Percentiles rank a stretch among this genome's conserved stretches.
Evolutionary conservation across 306 rosid species (phyloP).

Genomic region (Rosa persica): DNA sequence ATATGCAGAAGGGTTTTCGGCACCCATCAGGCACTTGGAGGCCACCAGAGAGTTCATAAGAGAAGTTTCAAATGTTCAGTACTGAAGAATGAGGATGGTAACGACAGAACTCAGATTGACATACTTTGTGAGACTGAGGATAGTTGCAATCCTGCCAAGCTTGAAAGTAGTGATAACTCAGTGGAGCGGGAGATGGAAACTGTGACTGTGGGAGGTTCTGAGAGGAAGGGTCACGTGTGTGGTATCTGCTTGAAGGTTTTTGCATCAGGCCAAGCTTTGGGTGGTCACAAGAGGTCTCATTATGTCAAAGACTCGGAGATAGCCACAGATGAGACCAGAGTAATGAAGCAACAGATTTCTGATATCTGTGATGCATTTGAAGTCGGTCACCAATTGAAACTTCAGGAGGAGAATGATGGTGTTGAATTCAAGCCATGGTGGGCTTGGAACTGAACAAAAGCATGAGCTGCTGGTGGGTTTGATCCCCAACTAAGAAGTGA

Average conservation of each 20-base stretch:
- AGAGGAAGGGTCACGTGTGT: constrained; percentile 33
- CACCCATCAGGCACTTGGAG: constrained; percentile 39
- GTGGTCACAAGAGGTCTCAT: constrained; percentile 59
- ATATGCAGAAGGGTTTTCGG: constrained; percentile 32
- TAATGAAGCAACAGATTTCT: constrained; percentile 26
- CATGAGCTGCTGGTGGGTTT: constrained; percentile 32
- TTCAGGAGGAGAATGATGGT: constrained; percentile 25
- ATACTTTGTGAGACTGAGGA: constrained; percentile 18
- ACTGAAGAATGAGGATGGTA: constrained; percentile 5
- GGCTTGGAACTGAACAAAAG: constrained; percentile 31
- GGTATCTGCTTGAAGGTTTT: constrained; percentile 48
- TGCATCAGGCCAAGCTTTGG: constrained; percentile 53
- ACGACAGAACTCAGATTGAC: not conserved
- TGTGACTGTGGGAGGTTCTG: constrained; percentile 13
- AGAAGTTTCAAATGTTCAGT: not conserved
- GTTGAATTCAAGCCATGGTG: constrained; percentile 36
- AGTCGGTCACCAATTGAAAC: constrained; percentile 5
- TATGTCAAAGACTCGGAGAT: constrained; percentile 18
- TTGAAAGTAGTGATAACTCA: constrained; percentile 13
- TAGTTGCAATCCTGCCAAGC: not conserved
- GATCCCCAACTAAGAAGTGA: constrained; percentile 27
- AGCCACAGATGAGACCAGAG: constrained; percentile 22
- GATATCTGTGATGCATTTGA: constrained; percentile 17
- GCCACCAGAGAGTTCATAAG: constrained; percentile 40
- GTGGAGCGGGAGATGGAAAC: constrained; percentile 15